Evolutionary conservation across 2,329 filamentous ascomycete genomes (phyloP).

Genomic region (Colletotrichum agaves): DNA sequence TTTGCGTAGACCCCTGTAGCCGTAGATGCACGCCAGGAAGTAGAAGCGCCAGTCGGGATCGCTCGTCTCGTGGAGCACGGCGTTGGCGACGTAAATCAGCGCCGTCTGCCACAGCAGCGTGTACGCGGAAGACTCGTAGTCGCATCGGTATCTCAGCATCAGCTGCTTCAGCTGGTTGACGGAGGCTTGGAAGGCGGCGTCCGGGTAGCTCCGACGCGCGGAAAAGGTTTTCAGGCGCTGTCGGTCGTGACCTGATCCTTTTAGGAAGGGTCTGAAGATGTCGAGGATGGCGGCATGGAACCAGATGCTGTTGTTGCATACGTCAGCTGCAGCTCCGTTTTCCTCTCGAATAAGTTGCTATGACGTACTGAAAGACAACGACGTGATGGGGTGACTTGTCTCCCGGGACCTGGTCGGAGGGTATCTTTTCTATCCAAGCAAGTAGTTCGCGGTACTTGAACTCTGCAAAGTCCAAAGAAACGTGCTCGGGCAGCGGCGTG

Average conservation of each 20-base stretch:
- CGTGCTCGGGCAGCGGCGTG: conserved; percentile 21
- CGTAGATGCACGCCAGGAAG: conserved; percentile 51
- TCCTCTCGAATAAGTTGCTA: no score
- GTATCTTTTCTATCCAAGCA: conserved; percentile 49
- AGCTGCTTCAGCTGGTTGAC: conserved; percentile 51
- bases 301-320: conserved; percentile 52
- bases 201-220: conserved; percentile 42
- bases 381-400: conserved; percentile 48
- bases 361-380: conserved; percentile 49
- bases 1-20: conserved; percentile 48
- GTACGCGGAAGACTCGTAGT: conserved; percentile 47
- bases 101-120: conserved; percentile 54
- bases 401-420: conserved; percentile 41
- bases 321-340: not conserved
- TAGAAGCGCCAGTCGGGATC: conserved; percentile 49
- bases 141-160: conserved; percentile 49
- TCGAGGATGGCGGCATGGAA: conserved; percentile 51
- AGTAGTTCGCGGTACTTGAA: conserved; percentile 52
- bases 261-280: conserved; percentile 47
- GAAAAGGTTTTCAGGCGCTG: conserved; percentile 46
- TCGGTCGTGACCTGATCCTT: conserved; percentile 1
- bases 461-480: conserved; percentile 46
- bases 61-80: conserved; percentile 45
- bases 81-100: conserved; percentile 52
- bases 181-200: conserved; percentile 48